Evolutionary conservation across 2,329 filamentous ascomycete genomes (phyloP), one percentile per base, ranked within the genome.

Genomic region (Penicillium sp.): DNA sequence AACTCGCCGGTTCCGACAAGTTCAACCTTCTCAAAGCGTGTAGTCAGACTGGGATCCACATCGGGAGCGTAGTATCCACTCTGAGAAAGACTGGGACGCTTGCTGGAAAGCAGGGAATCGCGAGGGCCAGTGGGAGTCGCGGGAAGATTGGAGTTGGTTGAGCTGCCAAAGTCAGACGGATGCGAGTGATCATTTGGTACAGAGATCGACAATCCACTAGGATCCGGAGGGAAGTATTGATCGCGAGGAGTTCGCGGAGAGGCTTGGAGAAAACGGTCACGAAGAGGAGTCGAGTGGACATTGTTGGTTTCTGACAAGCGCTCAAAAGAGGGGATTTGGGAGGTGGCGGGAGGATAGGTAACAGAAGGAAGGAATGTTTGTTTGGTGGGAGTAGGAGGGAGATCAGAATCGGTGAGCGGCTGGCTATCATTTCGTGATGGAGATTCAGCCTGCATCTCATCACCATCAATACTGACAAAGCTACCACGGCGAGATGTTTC

Each of bases 311-410:
- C 68, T 2, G 69, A 69, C 8, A 72, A 45, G 24, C 68, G 65
- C 49, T 73, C 70, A 6, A 73, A 57, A 13, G 68, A 67, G 2
- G 66, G 55, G 34, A 70, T 68, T 46, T 71, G 67, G 21, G 67
- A 66, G 6, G 66, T 58, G 10, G 64, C 42, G 1, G 68, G 67
- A 20, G 68, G 69, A 50, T 69, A 70, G 20, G 68, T 72, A 46
- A 68, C 62, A 32, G 68, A 71, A 13, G 70, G 67, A 43, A 71
- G 67, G 54, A 72, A 71, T 1, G 66, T 58, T 55, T 72, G 71
- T 72, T 96, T 97, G 0, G 94, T 97, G 1, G 94, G 94, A 1
- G 94, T 99, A 1, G 93, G 92, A n/a, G 93, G 92, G 51, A 93
- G 78, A 43, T 96, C 91, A 32, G 76, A 80, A 51, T 92, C 90